Conservation (phyloP, 345 rosid genomes). For the rapeseed (Brassica napus) region DNA sequence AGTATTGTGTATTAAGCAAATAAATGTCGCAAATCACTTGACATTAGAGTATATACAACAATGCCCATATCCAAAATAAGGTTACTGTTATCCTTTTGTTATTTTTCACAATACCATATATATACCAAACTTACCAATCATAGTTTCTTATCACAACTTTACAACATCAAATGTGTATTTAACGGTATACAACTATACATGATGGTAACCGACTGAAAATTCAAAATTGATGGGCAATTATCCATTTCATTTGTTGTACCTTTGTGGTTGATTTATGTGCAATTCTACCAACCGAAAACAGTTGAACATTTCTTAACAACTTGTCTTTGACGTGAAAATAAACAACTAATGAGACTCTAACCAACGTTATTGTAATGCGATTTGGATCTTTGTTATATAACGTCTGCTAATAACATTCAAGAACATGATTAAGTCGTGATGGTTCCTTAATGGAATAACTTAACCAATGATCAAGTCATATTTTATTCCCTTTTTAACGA, state of each 20-base stretch:
- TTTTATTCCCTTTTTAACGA: conserved; percentile 11
- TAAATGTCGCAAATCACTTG: neutral
- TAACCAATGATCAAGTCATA: conserved; percentile 30
- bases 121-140: neutral
- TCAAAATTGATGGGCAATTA: conserved; percentile 4
- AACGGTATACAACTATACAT: neutral
- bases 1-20: neutral
- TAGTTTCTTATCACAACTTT: conserved; percentile 10
- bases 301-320: conserved; percentile 13
- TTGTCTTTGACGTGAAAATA: conserved; percentile 2
- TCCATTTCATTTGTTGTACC: conserved; percentile 8
- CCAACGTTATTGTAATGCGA: neutral
- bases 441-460: conserved; percentile 15
- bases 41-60: neutral
- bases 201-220: neutral
- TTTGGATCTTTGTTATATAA: neutral
- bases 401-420: neutral
- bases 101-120: neutral
- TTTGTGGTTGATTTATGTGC: conserved; percentile 20
- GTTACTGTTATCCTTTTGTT: neutral
- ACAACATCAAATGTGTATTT: neutral
- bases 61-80: neutral
- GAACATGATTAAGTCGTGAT: conserved; percentile 35
- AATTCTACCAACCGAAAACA: conserved; percentile 29
- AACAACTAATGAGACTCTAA: neutral